Evolutionary conservation across 768 basidiomycete species (phyloP).

Genomic region (Lentinula raphanica): DNA sequence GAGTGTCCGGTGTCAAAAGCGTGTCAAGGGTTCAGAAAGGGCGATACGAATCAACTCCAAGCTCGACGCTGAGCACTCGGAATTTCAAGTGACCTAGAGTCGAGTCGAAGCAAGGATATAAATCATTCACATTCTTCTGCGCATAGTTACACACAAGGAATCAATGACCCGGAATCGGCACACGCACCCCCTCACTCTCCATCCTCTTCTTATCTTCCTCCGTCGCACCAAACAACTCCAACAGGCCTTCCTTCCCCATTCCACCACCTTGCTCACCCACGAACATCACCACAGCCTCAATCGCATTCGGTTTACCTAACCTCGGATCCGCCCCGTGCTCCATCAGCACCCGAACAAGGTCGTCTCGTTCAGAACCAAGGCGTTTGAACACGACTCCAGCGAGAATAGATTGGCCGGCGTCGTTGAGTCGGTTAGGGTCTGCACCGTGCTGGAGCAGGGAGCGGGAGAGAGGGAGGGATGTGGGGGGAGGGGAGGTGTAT

Average conservation of each 20-base stretch:
- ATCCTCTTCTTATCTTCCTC: slow-evolving; percentile 40
- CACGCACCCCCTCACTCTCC: slow-evolving; percentile 6
- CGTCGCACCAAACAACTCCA: slow-evolving; percentile 52
- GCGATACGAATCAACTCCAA: too few relatives aligned
- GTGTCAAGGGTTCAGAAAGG: too few relatives aligned
- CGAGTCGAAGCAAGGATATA: too few relatives aligned
- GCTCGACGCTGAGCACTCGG: too few relatives aligned
- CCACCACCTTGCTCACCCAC: neutral
- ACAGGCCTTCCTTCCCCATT: slow-evolving; percentile 41
- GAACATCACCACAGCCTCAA: slow-evolving; percentile 68
- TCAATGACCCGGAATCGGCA: slow-evolving; percentile 13
- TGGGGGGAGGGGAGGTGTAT: slow-evolving; percentile 40
- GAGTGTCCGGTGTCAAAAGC: too few relatives aligned
- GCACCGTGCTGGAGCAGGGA: slow-evolving; percentile 52
- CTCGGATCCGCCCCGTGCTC: slow-evolving; percentile 59
- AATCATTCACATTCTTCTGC: too few relatives aligned
- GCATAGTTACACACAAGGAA: neutral
- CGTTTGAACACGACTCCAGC: slow-evolving; percentile 78
- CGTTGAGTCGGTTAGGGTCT: slow-evolving; percentile 67
- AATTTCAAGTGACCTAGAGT: too few relatives aligned
- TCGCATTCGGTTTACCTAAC: slow-evolving; percentile 60
- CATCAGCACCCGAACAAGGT: slow-evolving; percentile 53
- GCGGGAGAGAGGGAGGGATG: slow-evolving; percentile 49
- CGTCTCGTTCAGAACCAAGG: slow-evolving; percentile 32
- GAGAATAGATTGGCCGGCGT: slow-evolving; percentile 65